phyloP scores from a whole-genome alignment of 108 stramenopile species.

The Skeletonema costatum region DNA sequence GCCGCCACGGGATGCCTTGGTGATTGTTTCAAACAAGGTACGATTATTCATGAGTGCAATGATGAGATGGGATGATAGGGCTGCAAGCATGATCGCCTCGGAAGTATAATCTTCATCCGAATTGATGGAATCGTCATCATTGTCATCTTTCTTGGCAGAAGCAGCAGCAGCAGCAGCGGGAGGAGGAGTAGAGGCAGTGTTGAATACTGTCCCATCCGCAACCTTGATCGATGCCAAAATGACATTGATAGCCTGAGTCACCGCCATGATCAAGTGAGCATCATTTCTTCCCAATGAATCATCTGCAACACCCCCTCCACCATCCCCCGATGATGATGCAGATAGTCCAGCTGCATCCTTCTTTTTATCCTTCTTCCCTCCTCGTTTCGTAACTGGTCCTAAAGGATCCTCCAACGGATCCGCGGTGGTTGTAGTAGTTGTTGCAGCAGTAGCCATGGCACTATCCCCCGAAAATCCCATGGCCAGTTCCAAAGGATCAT shows the following conservation, averaged over 20 bases:
- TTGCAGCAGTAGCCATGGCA: not conserved
- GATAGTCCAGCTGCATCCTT: not conserved
- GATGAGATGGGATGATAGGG: slow-evolving; percentile 24
- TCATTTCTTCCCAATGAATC: slow-evolving; percentile 10
- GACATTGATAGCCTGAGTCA: slow-evolving; percentile 39
- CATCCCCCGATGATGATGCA: not conserved
- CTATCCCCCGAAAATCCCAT: not conserved
- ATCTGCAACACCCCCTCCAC: not conserved
- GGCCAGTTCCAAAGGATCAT: not conserved
- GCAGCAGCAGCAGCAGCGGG: not conserved
- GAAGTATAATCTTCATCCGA: not conserved
- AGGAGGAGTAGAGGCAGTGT: not conserved
- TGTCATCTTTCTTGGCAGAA: not conserved
- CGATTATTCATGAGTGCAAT: slow-evolving; percentile 28
- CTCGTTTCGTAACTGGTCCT: not conserved
- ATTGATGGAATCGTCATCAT: not conserved
- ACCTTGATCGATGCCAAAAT: slow-evolving; percentile 17
- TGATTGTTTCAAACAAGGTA: slow-evolving; percentile 32
- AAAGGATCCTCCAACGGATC: not conserved
- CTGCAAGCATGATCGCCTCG: slow-evolving; percentile 18
- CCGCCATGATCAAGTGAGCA: slow-evolving; percentile 39
- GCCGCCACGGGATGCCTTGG: slow-evolving; percentile 16
- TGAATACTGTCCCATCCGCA: not conserved
- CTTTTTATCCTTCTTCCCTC: slow-evolving; percentile 7
- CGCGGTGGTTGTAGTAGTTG: not conserved